Percentiles rank a stretch among this genome's conserved stretches.
Evolutionary conservation across 225 moss, liverwort and hornwort genomes (phyloP).

Genomic region (Pseudoscleropodium purum): DNA sequence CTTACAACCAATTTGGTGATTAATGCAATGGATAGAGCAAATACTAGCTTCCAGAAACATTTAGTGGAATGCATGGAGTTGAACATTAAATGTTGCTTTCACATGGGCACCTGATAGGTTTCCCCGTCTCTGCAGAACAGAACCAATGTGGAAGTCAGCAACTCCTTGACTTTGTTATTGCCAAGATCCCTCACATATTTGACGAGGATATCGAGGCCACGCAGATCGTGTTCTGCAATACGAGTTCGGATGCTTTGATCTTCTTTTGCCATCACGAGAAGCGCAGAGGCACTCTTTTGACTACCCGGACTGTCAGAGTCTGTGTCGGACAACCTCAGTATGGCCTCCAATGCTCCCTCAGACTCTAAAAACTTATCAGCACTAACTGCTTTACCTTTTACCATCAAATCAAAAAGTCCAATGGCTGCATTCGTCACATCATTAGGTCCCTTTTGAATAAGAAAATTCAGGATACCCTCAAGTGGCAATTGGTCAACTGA

Average conservation of each 20-base stretch:
- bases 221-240: background rate
- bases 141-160: slow-evolving; percentile 8
- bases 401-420: slow-evolving; percentile 5
- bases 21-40: background rate
- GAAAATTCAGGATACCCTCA: slow-evolving; percentile 1
- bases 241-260: background rate
- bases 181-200: background rate
- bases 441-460: background rate
- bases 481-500: background rate
- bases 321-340: background rate
- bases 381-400: background rate
- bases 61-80: background rate
- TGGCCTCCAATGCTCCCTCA: slow-evolving; percentile 15
- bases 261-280: slow-evolving; percentile 20
- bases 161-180: background rate
- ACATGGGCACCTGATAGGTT: slow-evolving; percentile 15
- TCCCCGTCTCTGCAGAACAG: slow-evolving; percentile 1
- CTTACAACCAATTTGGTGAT: background rate
- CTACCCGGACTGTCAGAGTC: background rate
- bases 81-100: background rate
- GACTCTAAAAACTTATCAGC: background rate
- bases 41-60: background rate
- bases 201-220: slow-evolving; percentile 17
- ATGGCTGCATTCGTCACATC: slow-evolving; percentile 11
- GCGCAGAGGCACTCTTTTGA: slow-evolving; percentile 1